Evolutionary conservation across 768 basidiomycete genomes (phyloP).

Genomic region (Myochromella boudieri): DNA sequence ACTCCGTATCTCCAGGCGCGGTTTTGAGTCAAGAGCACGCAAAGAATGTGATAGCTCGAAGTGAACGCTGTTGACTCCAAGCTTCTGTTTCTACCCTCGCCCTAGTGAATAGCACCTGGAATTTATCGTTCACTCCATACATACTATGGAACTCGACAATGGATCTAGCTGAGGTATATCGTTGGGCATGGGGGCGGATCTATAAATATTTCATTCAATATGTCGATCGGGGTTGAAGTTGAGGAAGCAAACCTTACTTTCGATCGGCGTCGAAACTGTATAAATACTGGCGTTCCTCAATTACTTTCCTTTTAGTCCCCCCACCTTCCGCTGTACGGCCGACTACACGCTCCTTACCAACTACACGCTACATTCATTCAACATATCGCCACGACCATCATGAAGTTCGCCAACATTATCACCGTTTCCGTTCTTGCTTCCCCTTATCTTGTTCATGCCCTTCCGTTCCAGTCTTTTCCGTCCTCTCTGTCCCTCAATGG

Average conservation of each 20-base stretch:
- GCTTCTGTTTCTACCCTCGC: no score
- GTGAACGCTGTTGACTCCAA: no score
- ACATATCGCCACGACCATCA: background rate
- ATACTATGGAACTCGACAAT: no score
- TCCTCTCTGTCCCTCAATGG: no score
- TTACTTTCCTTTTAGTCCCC: background rate
- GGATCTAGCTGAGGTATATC: no score
- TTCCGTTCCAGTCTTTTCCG: no score
- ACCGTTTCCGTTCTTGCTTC: conserved; percentile 1
- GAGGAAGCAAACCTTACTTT: background rate
- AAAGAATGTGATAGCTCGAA: no score
- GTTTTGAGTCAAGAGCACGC: no score
- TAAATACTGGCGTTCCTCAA: background rate
- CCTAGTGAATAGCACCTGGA: no score
- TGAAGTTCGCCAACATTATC: conserved; percentile 7
- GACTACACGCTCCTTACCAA: conserved; percentile 1
- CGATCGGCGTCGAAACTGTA: conserved; percentile 5
- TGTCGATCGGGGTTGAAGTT: no score
- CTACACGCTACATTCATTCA: conserved; percentile 3
- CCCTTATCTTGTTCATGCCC: conserved; percentile 1
- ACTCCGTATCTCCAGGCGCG: no score
- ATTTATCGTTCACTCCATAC: no score
- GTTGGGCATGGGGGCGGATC: background rate
- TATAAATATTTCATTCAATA: background rate
- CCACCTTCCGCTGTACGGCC: conserved; percentile 4